These are phyloP conservation scores for Capsicum baccatum DNA, from an alignment of 257 asterid genomes.

Conservation along the genomic window DNA sequence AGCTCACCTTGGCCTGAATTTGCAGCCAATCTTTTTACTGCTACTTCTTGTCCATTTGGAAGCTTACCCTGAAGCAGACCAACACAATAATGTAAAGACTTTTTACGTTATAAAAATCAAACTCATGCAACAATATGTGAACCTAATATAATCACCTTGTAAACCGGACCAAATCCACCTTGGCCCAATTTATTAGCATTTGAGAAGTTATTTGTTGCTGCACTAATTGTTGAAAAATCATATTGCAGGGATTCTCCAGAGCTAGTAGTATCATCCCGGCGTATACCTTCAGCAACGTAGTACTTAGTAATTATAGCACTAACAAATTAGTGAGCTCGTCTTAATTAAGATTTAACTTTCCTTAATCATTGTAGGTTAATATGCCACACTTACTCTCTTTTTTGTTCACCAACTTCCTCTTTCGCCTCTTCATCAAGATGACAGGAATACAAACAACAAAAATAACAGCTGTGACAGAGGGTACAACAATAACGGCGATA, in stretches of 20 bases:
- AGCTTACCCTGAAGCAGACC: conserved; percentile 32
- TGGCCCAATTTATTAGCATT: conserved; percentile 33
- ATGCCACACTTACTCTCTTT: conserved; percentile 13
- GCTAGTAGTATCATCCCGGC: conserved; percentile 16
- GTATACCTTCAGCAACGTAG: background rate
- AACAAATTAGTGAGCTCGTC: background rate
- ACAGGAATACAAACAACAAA: background rate
- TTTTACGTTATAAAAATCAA: too few species aligned
- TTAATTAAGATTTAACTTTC: background rate
- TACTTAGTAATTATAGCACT: background rate
- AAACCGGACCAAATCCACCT: conserved; percentile 41
- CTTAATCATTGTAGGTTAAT: background rate
- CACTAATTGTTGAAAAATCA: conserved; percentile 28
- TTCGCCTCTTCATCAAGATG: background rate
- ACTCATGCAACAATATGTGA: too few species aligned
- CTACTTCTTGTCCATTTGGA: conserved; percentile 34
- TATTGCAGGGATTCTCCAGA: conserved; percentile 33
- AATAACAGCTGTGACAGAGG: background rate
- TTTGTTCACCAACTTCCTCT: background rate
- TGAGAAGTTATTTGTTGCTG: conserved; percentile 38
- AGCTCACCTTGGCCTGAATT: conserved; percentile 31
- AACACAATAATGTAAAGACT: background rate
- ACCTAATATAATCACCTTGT: conserved; percentile 32
- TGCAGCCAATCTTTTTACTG: conserved; percentile 39
- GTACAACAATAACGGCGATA: background rate